phyloP scores from a whole-genome alignment of 305 asterid species.

The Fraxinus angustifolia region DNA sequence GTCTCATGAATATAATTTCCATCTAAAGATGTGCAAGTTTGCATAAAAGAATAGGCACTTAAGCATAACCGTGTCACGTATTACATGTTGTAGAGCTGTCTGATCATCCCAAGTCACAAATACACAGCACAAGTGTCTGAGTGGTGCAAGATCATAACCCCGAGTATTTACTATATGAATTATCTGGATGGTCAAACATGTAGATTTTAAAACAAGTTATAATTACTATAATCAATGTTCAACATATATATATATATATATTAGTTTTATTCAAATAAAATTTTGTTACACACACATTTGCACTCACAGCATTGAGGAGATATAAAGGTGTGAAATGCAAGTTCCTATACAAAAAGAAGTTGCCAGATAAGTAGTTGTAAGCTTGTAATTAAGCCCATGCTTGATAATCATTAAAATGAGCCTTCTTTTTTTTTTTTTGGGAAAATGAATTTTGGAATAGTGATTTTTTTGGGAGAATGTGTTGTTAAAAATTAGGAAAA shows the following conservation, averaged over 20 bases:
- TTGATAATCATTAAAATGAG: too few relatives aligned
- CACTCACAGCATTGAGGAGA: not conserved
- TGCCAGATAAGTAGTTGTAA: not conserved
- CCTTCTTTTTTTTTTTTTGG: too few relatives aligned
- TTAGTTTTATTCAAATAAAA: not conserved
- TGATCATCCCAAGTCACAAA: not conserved
- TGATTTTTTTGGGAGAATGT: too few relatives aligned
- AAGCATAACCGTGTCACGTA: not conserved
- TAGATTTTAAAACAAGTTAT: not conserved
- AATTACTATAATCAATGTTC: not conserved
- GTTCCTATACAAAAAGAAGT: not conserved
- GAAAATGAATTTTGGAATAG: too few relatives aligned
- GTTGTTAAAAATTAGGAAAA: too few relatives aligned
- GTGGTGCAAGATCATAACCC: not conserved
- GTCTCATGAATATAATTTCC: not conserved
- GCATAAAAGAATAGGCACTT: not conserved
- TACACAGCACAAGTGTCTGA: not conserved
- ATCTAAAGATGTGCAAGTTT: not conserved
- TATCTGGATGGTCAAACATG: not conserved
- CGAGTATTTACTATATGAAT: not conserved
- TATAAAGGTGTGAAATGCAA: not conserved
- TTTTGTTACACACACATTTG: not conserved
- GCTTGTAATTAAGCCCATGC: not conserved
- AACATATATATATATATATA: not conserved
- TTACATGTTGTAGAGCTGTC: not conserved